Evolutionary conservation across 1,284 basidiomycete species (phyloP).

Genomic region (Ceratobasidium sp.): DNA sequence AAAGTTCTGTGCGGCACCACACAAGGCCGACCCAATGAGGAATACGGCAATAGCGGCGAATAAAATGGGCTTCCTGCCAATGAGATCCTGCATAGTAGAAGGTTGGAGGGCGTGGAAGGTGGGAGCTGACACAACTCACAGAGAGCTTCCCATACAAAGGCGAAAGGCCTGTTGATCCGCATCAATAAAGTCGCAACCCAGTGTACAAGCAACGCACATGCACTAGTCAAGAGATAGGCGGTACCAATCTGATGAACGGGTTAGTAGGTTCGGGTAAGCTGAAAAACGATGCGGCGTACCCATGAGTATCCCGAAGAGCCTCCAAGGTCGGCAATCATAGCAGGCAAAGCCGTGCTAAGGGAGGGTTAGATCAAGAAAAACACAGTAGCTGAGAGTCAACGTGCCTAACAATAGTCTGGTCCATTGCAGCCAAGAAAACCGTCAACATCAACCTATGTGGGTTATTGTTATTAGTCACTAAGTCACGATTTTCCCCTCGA

Average conservation of each 20-base stretch:
- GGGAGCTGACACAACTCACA: conserved; percentile 43
- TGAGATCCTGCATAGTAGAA: conserved; percentile 40
- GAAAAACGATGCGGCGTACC: conserved; percentile 12
- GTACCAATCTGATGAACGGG: conserved; percentile 40
- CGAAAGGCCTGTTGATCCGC: conserved; percentile 56
- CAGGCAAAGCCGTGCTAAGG: conserved; percentile 76
- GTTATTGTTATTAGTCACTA: background rate
- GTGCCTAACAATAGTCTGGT: conserved; percentile 51
- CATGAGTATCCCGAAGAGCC: conserved; percentile 43
- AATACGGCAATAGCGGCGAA: conserved; percentile 73
- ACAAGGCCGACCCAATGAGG: conserved; percentile 80
- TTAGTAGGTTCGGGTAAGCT: background rate
- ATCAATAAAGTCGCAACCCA: background rate
- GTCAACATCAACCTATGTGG: conserved; percentile 60
- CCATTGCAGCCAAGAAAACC: conserved; percentile 60
- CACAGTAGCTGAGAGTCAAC: background rate
- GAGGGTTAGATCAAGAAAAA: conserved; percentile 1
- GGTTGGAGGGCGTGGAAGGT: background rate
- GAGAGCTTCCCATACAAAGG: conserved; percentile 80
- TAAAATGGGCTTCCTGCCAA: conserved; percentile 76
- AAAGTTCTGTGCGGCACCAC: conserved; percentile 81
- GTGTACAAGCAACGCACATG: conserved; percentile 7
- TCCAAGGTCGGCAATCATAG: conserved; percentile 73
- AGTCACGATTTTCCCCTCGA: background rate
- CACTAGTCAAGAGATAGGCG: conserved; percentile 74